Evolutionary conservation across 805 yeast species (phyloP), one percentile per base, ranked within the genome.

Genomic region (Candida orba): DNA sequence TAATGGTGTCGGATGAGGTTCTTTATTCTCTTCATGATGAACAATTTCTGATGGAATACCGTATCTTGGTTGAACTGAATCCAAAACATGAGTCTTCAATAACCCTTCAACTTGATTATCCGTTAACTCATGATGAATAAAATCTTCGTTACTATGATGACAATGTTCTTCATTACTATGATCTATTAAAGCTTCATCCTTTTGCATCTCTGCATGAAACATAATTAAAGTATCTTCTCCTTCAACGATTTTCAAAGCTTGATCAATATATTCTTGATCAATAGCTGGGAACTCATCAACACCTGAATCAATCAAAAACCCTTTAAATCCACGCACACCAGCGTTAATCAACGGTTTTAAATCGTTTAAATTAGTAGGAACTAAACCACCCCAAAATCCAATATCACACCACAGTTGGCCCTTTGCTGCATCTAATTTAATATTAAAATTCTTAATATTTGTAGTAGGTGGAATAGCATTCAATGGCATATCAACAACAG

Each of bases 401-500:
- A 84, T 86, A 59, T 90, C 96, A 30, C 86, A 93, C 95, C 95
- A 90, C 45, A 87, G 75, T 63, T 90, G 84, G 43, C 79, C 83
- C 48, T 69, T 63, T 1, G 96, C 95, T 1, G 96, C 96, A 17
- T 73, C 68, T 47, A 88, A 69, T 60, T 90, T 90, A 50, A 76
- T 66, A 48, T 84, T 71, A 58, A 90, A 77, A 62, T 90, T 87
- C 45, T 74, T 76, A 13, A 90, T 66, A 1, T 84, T 86, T 1
- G 97, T 91, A 0, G 97, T 90, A 27, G 98, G 97, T 0, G 98
- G 98, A 38, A 90, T 81, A 4, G 96, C 96, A 63, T 90, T 90
- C 58, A 90, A 68, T 0, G 98, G 98, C 98, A 90, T 90, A 61
- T 90, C 98, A 17, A 90, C 75, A 17, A 90, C 95, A 0, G 96